Conservation (phyloP, 2,329 filamentous ascomycete genomes). For the Orbilia ellipsospora region DNA sequence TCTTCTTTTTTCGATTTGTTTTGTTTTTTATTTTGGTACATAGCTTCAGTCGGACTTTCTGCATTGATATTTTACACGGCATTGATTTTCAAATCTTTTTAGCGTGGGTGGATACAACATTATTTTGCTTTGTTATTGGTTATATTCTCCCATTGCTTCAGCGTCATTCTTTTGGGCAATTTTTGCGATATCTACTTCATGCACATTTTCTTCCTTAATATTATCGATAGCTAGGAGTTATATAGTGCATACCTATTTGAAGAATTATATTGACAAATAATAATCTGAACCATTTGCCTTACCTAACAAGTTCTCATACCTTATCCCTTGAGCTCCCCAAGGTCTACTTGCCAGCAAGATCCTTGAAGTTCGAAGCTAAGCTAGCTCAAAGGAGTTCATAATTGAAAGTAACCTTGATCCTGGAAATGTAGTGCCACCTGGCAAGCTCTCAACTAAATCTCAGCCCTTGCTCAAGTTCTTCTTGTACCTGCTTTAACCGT, state of each 20-base stretch:
- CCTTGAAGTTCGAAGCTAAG: background rate
- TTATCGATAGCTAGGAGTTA: no score
- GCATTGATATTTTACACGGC: constrained; percentile 6
- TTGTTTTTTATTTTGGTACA: constrained; percentile 14
- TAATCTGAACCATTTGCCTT: background rate
- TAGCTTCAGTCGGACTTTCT: constrained; percentile 8
- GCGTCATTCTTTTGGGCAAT: background rate
- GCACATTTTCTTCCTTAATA: background rate
- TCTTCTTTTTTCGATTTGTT: background rate
- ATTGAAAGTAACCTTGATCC: background rate
- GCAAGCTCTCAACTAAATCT: background rate
- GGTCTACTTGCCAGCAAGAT: background rate
- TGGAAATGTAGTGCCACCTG: constrained; percentile 3
- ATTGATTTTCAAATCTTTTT: constrained; percentile 35
- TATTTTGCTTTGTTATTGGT: background rate
- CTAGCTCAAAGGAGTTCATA: background rate
- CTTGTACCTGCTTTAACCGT: background rate
- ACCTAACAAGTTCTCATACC: background rate
- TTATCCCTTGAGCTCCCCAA: background rate
- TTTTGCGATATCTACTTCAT: background rate
- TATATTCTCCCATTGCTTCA: background rate
- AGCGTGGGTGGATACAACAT: constrained; percentile 48
- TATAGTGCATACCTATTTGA: no score
- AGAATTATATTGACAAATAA: background rate
- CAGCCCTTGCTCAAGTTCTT: background rate